phyloP scores from a whole-genome alignment of 208 protist genomes.

The Acanthamoeba polyphaga region DNA sequence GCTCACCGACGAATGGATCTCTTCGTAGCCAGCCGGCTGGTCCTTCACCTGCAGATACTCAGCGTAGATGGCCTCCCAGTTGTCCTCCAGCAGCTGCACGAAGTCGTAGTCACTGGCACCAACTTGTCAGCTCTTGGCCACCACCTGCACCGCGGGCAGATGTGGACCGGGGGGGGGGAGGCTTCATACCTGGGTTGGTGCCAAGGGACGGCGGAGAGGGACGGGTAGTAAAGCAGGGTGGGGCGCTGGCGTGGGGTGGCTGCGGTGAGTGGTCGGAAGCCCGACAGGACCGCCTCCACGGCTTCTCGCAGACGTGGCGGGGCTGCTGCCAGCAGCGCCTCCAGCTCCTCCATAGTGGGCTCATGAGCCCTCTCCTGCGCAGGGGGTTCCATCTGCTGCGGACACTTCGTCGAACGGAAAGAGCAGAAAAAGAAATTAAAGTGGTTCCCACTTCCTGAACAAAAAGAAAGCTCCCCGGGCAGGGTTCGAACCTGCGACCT shows the following conservation, averaged over 20 bases:
- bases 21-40: not conserved
- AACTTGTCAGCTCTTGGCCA: not conserved
- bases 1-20: constrained; percentile 19
- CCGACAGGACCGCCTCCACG: constrained; percentile 43
- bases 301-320: constrained; percentile 40
- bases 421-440: too few relatives aligned
- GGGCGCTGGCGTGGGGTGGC: not conserved
- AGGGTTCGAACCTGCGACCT: not conserved
- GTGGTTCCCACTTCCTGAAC: too few relatives aligned
- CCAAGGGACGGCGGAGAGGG: constrained; percentile 33
- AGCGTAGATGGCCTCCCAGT: constrained; percentile 29
- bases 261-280: not conserved
- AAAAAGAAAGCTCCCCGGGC: not conserved
- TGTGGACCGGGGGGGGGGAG: not conserved
- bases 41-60: constrained; percentile 52
- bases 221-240: constrained; percentile 61
- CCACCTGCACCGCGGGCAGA: too few relatives aligned
- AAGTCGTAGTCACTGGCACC: constrained; percentile 35
- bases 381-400: not conserved
- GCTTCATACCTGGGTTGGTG: constrained; percentile 7
- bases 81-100: constrained; percentile 33
- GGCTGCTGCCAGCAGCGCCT: not conserved
- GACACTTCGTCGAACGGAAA: too few relatives aligned
- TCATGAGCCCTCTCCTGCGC: not conserved
- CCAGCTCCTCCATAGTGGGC: constrained; percentile 36